A percentile compares a stretch with the other conserved stretches of the same genome.
Conservation (phyloP, 331 rosid genomes). For the Prunus yedoensis region DNA sequence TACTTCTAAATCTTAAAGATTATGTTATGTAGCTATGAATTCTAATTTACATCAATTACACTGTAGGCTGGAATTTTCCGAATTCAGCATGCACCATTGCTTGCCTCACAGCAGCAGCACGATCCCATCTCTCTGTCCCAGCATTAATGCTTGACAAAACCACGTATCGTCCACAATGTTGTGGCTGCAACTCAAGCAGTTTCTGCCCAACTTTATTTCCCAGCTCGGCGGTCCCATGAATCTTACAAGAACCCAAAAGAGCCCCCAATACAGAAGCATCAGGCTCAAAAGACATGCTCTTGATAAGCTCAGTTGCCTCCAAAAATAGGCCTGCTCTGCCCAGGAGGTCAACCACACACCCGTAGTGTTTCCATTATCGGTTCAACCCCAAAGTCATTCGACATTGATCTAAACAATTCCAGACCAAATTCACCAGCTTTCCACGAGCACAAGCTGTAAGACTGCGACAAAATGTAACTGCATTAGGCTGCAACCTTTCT, state of each 20-base stretch:
- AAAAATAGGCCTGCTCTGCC: constrained; percentile 64
- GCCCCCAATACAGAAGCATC: constrained; percentile 64
- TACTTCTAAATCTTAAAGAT: too few relatives aligned
- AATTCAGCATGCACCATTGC: constrained; percentile 48
- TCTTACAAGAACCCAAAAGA: constrained; percentile 67
- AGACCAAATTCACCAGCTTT: constrained; percentile 47
- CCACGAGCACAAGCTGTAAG: constrained; percentile 80
- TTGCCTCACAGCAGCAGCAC: constrained; percentile 59
- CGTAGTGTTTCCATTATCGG: constrained; percentile 64
- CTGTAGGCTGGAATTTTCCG: constrained; percentile 72
- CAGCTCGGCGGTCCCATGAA: constrained; percentile 64
- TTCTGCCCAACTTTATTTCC: constrained; percentile 58
- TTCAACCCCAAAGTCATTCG: constrained; percentile 32
- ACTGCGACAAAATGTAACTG: constrained; percentile 61
- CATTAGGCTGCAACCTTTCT: constrained; percentile 48
- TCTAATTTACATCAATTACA: constrained; percentile 38
- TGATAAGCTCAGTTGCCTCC: constrained; percentile 56
- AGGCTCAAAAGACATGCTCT: constrained; percentile 62
- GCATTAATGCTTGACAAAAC: constrained; percentile 67
- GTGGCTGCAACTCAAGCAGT: constrained; percentile 52
- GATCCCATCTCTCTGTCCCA: constrained; percentile 62
- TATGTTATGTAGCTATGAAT: neutral
- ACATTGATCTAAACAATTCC: constrained; percentile 53
- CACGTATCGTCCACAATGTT: constrained; percentile 49
- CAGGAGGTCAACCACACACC: constrained; percentile 67